phyloP scores from a whole-genome alignment of 1,139 yeast genomes.

The Casaregolazyma suthepensis region DNA sequence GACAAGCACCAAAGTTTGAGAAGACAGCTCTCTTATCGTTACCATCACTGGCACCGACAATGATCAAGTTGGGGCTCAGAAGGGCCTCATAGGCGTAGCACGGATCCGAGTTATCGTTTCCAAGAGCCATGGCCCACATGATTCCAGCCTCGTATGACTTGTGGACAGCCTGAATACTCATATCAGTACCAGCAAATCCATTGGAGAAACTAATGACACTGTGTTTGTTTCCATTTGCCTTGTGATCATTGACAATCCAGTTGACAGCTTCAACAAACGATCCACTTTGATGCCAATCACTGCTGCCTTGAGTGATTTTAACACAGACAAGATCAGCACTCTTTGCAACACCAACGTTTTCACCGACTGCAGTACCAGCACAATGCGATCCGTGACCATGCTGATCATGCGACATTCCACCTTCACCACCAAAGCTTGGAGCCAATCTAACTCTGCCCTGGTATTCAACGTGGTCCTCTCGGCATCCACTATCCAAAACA shows the following conservation, averaged over 20 bases:
- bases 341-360: constrained; percentile 41
- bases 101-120: constrained; percentile 71
- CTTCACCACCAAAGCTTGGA: constrained; percentile 31
- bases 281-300: constrained; percentile 30
- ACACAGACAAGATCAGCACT: constrained; percentile 39
- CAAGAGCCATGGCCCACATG: constrained; percentile 78
- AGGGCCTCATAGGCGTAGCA: constrained; percentile 78
- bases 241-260: constrained; percentile 42
- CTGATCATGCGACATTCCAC: constrained; percentile 29
- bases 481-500: constrained; percentile 47
- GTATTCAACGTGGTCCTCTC: constrained; percentile 43
- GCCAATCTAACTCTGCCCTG: constrained; percentile 41
- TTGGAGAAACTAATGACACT: constrained; percentile 88
- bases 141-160: constrained; percentile 70
- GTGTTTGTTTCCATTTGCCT: constrained; percentile 61
- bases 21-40: constrained; percentile 64
- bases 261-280: constrained; percentile 28
- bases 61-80: constrained; percentile 46
- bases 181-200: constrained; percentile 81
- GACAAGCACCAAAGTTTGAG: constrained; percentile 84
- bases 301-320: constrained; percentile 26
- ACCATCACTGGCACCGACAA: constrained; percentile 77
- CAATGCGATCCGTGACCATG: constrained; percentile 38
- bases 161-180: constrained; percentile 74
- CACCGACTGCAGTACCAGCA: constrained; percentile 41